Evolutionary conservation across 331 rosid genomes (phyloP), one percentile per base, ranked within the genome.

Genomic region (Cucumis variabilis): DNA sequence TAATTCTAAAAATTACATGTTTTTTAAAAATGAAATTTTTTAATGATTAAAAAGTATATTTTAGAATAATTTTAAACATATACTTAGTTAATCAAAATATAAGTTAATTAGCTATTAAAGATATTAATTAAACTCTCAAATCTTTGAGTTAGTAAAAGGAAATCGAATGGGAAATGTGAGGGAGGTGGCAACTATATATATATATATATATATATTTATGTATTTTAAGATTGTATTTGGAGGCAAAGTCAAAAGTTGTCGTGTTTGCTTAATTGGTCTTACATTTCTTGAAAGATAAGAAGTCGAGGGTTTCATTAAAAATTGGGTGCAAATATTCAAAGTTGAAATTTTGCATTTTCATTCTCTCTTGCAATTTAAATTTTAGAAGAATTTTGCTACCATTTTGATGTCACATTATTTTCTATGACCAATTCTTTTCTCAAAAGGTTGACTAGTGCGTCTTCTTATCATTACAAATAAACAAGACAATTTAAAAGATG

Each of bases 231-330:
- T 23, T 14, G 9, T 51, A 63, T 63, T 63, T 21, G 68, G 68
- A 63, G 68, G 68, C 66, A 70, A 70, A 70, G 76, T 70, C 76
- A 70, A 70, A 16, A 7, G 73, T 68, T 46, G n/a, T 70, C 13
- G 20, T 14, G 6, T 70, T 70, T 15, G 72, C 9, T 30, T 70
- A 46, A 41, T 75, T 75, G 27, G 16, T 46, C 60, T 33, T 10
- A 44, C 25, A 23, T 75, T 46, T 5, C 82, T 48, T 46, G 82
- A 11, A 76, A 76, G 82, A 71, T 5, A 71, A 71, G 50, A 30
- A 16, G 48, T 28, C 48, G 9, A 44, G 13, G 82, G 51, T 30
- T 46, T 76, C 82, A 76, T 46, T 76, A 21, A 46, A 55, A 76
- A 10, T 46, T 46, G 82, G 27, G 55, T 48, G 28, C 20, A 76